A percentile compares a stretch with the other conserved stretches of the same genome.
phyloP scores from a whole-genome alignment of 129 eudicot genomes.

The Centrapalus pauciflorus region DNA sequence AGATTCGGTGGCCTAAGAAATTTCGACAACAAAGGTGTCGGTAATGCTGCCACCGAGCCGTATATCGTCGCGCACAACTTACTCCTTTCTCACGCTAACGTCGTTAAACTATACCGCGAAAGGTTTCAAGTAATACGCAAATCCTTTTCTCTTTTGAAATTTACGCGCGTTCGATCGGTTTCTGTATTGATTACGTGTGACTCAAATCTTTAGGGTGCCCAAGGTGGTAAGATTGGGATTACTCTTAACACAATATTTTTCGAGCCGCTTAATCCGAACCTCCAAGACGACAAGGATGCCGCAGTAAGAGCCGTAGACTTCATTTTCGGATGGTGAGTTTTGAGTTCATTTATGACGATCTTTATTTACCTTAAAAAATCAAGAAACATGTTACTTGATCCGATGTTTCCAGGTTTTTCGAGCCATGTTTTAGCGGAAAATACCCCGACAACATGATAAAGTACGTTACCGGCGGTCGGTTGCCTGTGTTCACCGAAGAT shows the following conservation, averaged over 20 bases:
- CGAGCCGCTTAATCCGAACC: slow-evolving; percentile 16
- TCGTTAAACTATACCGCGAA: slow-evolving; percentile 8
- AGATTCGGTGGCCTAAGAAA: too few species aligned
- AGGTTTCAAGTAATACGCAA: slow-evolving; percentile 20
- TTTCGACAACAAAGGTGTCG: too few species aligned
- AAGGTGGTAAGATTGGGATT: slow-evolving; percentile 27
- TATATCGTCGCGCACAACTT: slow-evolving; percentile 23
- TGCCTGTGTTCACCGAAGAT: slow-evolving; percentile 19
- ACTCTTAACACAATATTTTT: slow-evolving; percentile 10
- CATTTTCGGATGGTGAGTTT: slow-evolving; percentile 34
- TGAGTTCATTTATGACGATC: slow-evolving; percentile 5
- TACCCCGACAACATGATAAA: slow-evolving; percentile 25
- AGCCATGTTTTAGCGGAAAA: slow-evolving; percentile 19
- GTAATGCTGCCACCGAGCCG: slow-evolving; percentile 26
- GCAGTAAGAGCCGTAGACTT: slow-evolving; percentile 31
- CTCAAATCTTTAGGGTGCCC: slow-evolving; percentile 11
- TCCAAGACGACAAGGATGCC: slow-evolving; percentile 21
- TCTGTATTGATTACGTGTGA: not conserved
- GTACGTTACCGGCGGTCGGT: slow-evolving; percentile 6
- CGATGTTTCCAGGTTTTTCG: slow-evolving; percentile 25
- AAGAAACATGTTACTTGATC: too few species aligned
- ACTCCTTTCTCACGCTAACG: slow-evolving; percentile 25
- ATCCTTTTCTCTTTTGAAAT: too few species aligned
- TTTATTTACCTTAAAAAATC: too few species aligned
- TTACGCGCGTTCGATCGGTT: too few species aligned